A percentile compares a stretch with the other conserved stretches of the same genome.
Evolutionary conservation across 306 rosid species (phyloP).

Genomic region (Comarum palustre): DNA sequence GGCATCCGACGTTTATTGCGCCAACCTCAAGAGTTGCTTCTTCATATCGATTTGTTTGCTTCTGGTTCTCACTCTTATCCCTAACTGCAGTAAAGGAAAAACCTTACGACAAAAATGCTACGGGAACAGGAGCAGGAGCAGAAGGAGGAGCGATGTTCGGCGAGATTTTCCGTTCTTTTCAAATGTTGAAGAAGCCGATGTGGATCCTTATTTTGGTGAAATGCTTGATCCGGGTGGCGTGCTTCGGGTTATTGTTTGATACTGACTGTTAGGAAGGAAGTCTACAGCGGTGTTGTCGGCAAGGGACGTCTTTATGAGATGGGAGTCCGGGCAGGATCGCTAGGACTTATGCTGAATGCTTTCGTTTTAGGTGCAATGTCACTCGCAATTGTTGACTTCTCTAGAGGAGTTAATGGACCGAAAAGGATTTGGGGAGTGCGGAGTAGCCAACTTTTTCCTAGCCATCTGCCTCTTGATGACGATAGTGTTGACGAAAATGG

Average conservation of each 20-base stretch:
- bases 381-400: conserved; percentile 39
- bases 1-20: conserved; percentile 58
- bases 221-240: conserved; percentile 73
- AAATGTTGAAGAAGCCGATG: conserved; percentile 57
- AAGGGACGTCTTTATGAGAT: conserved; percentile 36
- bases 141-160: conserved; percentile 30
- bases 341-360: conserved; percentile 81
- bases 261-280: conserved; percentile 90
- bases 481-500: conserved; percentile 57
- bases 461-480: conserved; percentile 43
- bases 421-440: conserved; percentile 76
- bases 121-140: not conserved
- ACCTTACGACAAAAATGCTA: not conserved
- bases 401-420: conserved; percentile 52
- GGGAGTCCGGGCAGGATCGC: conserved; percentile 67
- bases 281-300: conserved; percentile 59
- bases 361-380: conserved; percentile 59
- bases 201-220: conserved; percentile 65
- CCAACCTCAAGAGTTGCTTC: conserved; percentile 63
- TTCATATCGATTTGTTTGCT: conserved; percentile 54
- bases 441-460: conserved; percentile 58
- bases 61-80: conserved; percentile 17
- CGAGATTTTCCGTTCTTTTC: conserved; percentile 48
- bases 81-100: conserved; percentile 41
- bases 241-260: conserved; percentile 77